Conservation (phyloP, 441 rosid species). For the Populus hybrid region DNA sequence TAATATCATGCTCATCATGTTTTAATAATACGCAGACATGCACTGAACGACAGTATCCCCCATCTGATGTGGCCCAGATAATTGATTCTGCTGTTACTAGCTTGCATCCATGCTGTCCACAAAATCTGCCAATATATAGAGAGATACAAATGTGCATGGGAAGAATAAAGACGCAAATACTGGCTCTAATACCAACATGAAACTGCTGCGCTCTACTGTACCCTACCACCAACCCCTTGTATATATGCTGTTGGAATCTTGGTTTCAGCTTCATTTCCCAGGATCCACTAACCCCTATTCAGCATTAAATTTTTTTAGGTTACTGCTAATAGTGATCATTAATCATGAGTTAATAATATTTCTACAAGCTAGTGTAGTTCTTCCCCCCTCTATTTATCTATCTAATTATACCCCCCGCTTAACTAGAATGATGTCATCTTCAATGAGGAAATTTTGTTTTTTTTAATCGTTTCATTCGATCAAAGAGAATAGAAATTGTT, state of each 20-base stretch:
- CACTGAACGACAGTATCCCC: constrained; percentile 85
- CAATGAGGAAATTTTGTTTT: constrained; percentile 3
- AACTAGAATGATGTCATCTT: not conserved
- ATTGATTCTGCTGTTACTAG: constrained; percentile 78
- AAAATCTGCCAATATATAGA: too few species aligned
- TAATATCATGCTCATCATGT: not conserved
- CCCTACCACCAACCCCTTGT: constrained; percentile 3
- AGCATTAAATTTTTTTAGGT: not conserved
- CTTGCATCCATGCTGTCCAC: constrained; percentile 77
- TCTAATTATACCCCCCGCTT: not conserved
- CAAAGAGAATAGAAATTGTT: not conserved
- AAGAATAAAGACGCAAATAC: too few species aligned
- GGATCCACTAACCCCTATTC: not conserved
- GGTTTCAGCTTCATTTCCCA: not conserved
- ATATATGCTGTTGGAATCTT: constrained; percentile 12
- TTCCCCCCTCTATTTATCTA: not conserved
- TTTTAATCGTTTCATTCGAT: not conserved
- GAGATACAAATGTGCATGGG: too few species aligned
- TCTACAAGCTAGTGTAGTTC: not conserved
- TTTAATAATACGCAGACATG: constrained; percentile 57
- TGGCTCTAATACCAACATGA: too few species aligned
- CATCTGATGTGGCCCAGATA: constrained; percentile 84
- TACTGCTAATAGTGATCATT: not conserved
- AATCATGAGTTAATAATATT: too few species aligned
- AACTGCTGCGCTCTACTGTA: not conserved